These are phyloP conservation scores for Marasmius sp. DNA, from an alignment of 1,284 basidiomycete species.

Conservation along the genomic window DNA sequence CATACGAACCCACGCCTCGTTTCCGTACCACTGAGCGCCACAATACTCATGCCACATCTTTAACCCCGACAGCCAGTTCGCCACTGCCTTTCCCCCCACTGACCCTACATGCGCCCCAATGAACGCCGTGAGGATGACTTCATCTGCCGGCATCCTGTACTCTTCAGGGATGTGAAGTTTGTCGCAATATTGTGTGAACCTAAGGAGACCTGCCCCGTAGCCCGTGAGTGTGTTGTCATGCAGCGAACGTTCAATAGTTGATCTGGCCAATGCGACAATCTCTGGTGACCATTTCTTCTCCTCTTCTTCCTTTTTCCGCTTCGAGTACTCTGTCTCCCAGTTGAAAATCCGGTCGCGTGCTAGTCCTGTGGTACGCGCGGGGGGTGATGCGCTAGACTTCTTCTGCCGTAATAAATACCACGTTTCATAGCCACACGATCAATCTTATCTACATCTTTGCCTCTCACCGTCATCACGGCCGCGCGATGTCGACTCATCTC, in stretches of 20 bases:
- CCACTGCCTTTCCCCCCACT: too few relatives aligned
- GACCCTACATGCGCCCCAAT: too few relatives aligned
- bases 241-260: too few relatives aligned
- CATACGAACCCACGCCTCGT: background rate
- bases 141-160: slow-evolving; percentile 20
- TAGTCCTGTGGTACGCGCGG: too few relatives aligned
- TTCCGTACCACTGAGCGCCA: slow-evolving; percentile 28
- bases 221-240: background rate
- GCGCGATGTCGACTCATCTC: too few relatives aligned
- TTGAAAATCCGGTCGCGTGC: background rate
- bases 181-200: slow-evolving; percentile 21
- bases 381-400: too few relatives aligned
- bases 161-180: slow-evolving; percentile 17
- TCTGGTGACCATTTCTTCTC: background rate
- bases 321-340: background rate
- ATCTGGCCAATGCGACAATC: background rate
- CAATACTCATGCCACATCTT: slow-evolving; percentile 32
- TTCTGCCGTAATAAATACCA: too few relatives aligned
- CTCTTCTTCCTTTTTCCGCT: background rate
- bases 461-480: too few relatives aligned
- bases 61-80: slow-evolving; percentile 27
- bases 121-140: background rate
- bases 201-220: slow-evolving; percentile 15
- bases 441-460: too few relatives aligned
- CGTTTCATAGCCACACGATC: too few relatives aligned